Evolutionary conservation across 176 grass and related monocot genomes (phyloP), one percentile per base, ranked within the genome.

Genomic region (Bolboschoenus planiculmis): DNA sequence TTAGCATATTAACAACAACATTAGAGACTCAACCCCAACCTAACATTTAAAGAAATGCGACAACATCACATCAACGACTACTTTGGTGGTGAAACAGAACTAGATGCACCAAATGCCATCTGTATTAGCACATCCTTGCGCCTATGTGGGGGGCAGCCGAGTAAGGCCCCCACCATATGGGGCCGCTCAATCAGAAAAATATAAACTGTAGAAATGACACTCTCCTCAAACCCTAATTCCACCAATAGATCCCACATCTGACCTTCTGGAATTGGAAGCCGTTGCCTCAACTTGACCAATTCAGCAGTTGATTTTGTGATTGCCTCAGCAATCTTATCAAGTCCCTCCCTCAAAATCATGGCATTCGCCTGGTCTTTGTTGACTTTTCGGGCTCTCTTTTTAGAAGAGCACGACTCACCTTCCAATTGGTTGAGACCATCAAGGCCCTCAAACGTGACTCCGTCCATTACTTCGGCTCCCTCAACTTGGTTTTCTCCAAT

Each of bases 201-300:
- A 81, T 81, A 81, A 14, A 81, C 79, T 13, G 79, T 81, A 21
- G 79, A 81, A 63, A 81, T 81, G 0, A 81, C 57, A 27, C 79
- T 81, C 56, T 81, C 79, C 26, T 81, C 79, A 30, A 81, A 81
- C 79, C 79, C 79, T 48, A 81, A 64, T 62, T 81, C 79, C 36
- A 81, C 79, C 51, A 81, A 44, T 18, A 81, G 58, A 40, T 81
- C 39, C 79, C 79, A 81, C 79, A 81, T 81, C 58, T 81, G 56
- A 39, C 79, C 79, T 81, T 81, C 79, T 29, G 79, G 79, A 62
- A 81, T 81, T 61, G 79, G 79, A 2, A 81, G 58, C 40, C 79
- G 56, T 42, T 81, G 54, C 42, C 79, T 81, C 1, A 34, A 60
- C n/a, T 81, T 81, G 23, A 81, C 79, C 31, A 81, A 43, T 27